Evolutionary conservation across 2,329 filamentous ascomycete genomes (phyloP).

Genomic region (Ceratocystis papillata): DNA sequence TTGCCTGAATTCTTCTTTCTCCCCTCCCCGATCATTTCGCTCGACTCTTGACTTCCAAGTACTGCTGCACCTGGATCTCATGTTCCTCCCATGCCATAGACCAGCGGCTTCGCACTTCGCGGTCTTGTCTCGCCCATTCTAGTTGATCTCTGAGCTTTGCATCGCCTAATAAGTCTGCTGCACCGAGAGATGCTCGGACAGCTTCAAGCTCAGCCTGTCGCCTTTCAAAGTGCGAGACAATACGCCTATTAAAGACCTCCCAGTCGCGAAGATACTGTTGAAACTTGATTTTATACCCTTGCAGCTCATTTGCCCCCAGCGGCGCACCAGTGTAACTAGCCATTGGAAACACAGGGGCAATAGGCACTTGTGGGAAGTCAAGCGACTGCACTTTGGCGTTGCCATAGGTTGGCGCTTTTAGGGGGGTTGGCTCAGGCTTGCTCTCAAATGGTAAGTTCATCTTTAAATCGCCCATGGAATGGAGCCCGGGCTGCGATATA

Average conservation of each 20-base stretch:
- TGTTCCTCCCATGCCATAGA: slow-evolving; percentile 49
- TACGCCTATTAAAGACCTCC: slow-evolving; percentile 37
- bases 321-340: slow-evolving; percentile 6
- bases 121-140: slow-evolving; percentile 52
- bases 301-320: neutral
- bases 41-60: slow-evolving; percentile 37
- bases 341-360: slow-evolving; percentile 37
- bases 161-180: slow-evolving; percentile 36
- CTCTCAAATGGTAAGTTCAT: slow-evolving; percentile 48
- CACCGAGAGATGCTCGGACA: slow-evolving; percentile 37
- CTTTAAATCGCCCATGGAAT: slow-evolving; percentile 46
- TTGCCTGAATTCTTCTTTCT: neutral
- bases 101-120: slow-evolving; percentile 52
- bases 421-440: slow-evolving; percentile 37
- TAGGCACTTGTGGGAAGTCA: slow-evolving; percentile 40
- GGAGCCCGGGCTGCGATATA: slow-evolving; percentile 39
- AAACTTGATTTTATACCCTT: slow-evolving; percentile 16
- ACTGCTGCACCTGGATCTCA: slow-evolving; percentile 47
- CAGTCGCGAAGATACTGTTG: slow-evolving; percentile 27
- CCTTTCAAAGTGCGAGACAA: slow-evolving; percentile 46
- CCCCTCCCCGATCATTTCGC: neutral
- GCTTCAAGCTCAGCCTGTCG: slow-evolving; percentile 38
- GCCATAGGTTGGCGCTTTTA: slow-evolving; percentile 28
- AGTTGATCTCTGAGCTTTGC: slow-evolving; percentile 41
- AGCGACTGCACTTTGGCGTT: slow-evolving; percentile 33